phyloP scores from a whole-genome alignment of 176 grass and related monocot species.

The sorghum (Sorghum bicolor) region Sorghum_bicolor_NCBIv3 NC_012871.2:77600001-77600500 shows the following conservation, averaged over 20 bases:
- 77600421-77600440: background rate
- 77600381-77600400: constrained; percentile 65
- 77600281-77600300: constrained; percentile 16
- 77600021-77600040: constrained; percentile 87
- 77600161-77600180: no score
- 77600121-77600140: no score
- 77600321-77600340: constrained; percentile 86
- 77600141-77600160: no score
- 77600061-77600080: constrained; percentile 5
- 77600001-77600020: constrained; percentile 89
- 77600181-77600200: constrained; percentile 3
- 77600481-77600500: constrained; percentile 48
- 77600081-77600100: no score
- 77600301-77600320: constrained; percentile 83
- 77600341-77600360: constrained; percentile 74
- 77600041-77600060: constrained; percentile 40
- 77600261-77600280: background rate
- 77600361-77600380: constrained; percentile 84
- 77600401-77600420: constrained; percentile 68
- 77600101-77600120: no score
- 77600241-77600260: background rate
- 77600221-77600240: background rate
- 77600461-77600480: background rate
- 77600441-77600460: background rate
- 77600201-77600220: background rate